These are phyloP conservation scores for Scutellaria baicalensis DNA, from an alignment of 257 asterid species.

Conservation along the genomic window DNA sequence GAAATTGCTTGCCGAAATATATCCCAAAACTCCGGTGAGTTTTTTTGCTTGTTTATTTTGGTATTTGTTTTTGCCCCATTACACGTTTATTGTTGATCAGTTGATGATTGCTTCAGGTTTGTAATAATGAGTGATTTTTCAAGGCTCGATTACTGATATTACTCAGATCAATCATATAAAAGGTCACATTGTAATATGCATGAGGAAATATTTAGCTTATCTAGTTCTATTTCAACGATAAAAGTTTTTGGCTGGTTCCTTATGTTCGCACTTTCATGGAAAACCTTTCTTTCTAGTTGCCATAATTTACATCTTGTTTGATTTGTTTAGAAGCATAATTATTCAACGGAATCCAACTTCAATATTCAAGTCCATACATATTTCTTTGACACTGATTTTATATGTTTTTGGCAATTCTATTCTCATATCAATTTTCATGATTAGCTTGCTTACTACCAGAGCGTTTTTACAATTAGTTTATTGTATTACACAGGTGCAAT, in stretches of 20 bases:
- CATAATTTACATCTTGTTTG: not conserved
- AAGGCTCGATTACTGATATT: not conserved
- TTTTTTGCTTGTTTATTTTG: not conserved
- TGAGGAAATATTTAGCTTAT: not conserved
- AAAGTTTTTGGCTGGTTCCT: slow-evolving; percentile 1
- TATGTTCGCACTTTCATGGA: not conserved
- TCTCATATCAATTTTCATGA: not conserved
- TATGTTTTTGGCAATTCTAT: not conserved
- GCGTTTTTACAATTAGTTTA: slow-evolving; percentile 16
- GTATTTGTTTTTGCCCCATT: not conserved
- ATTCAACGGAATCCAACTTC: not conserved
- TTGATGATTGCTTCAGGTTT: not conserved
- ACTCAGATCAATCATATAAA: not conserved
- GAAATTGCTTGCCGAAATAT: slow-evolving; percentile 87
- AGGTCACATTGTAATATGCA: not conserved
- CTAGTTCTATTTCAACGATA: not conserved
- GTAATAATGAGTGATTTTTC: not conserved
- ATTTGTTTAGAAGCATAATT: not conserved
- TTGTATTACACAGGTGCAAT: slow-evolving; percentile 68
- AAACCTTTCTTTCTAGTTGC: not conserved
- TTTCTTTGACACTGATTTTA: not conserved
- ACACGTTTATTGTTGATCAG: not conserved
- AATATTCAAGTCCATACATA: not conserved
- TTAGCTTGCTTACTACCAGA: not conserved
- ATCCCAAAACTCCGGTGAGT: slow-evolving; percentile 91